phyloP scores from a whole-genome alignment of 208 protist genomes.

The Angomonas ambiguus region DNA sequence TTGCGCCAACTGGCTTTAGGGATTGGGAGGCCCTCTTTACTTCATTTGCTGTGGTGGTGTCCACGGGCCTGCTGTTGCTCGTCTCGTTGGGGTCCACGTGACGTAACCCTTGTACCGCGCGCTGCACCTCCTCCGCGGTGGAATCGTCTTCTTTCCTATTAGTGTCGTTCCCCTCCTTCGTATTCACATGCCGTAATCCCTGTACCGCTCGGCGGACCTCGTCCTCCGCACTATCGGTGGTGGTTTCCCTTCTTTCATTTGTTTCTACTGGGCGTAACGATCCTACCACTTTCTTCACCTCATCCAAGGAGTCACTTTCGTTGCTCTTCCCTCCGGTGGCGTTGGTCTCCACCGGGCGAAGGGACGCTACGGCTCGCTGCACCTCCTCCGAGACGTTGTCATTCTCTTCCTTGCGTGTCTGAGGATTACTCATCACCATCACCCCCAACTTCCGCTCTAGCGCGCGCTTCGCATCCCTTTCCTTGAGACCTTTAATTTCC shows the following conservation, averaged over 20 bases:
- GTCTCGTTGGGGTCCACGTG: conserved; percentile 15
- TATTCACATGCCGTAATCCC: neutral
- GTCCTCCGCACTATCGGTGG: neutral
- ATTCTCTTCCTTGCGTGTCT: neutral
- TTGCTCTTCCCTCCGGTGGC: neutral
- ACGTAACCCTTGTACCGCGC: conserved; percentile 9
- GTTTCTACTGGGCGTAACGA: neutral
- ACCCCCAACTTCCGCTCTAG: conserved; percentile 21
- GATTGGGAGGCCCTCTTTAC: neutral
- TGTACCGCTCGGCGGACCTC: neutral
- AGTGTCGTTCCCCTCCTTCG: neutral
- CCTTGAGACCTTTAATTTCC: conserved; percentile 38
- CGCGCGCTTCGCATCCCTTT: conserved; percentile 30
- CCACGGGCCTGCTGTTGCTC: neutral
- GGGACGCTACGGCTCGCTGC: neutral
- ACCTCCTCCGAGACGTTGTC: neutral
- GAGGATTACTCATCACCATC: neutral
- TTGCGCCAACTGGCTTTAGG: neutral
- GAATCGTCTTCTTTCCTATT: neutral
- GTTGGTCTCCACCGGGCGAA: neutral
- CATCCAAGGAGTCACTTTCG: neutral
- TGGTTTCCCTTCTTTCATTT: neutral
- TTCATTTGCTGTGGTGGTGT: neutral
- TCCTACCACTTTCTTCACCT: neutral
- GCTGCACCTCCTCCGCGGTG: conserved; percentile 5